A percentile compares a stretch with the other conserved stretches of the same genome.
phyloP scores from a whole-genome alignment of 2,329 filamentous ascomycete species.

The Pseudogymnoascus verrucosus region DNA sequence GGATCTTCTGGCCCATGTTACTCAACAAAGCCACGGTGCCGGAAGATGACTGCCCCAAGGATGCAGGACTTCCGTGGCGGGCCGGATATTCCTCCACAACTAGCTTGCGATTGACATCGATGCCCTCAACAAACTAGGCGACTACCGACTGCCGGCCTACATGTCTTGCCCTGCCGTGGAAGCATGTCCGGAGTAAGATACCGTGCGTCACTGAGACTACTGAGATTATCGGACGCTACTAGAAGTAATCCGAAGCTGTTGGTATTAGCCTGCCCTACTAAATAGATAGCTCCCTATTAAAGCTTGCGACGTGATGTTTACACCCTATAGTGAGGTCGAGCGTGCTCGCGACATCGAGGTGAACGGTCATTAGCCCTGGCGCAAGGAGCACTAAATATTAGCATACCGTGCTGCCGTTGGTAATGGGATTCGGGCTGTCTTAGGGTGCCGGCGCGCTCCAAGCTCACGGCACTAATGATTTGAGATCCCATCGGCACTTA shows the following conservation, averaged over 20 bases:
- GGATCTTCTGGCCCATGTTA: not conserved
- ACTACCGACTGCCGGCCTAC: not conserved
- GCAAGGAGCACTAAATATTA: not conserved
- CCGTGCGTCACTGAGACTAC: not conserved
- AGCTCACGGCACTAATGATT: not conserved
- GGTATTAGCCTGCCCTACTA: not conserved
- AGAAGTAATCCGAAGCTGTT: not conserved
- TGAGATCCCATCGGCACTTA: not conserved
- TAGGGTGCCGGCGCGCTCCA: not conserved
- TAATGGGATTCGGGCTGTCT: not conserved
- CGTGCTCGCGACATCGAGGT: not conserved
- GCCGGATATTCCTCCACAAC: not conserved
- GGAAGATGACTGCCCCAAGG: constrained; percentile 5
- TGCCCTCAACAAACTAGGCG: not conserved
- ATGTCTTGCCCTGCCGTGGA: not conserved
- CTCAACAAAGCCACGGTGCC: not conserved
- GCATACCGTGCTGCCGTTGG: not conserved
- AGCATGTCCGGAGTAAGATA: not conserved
- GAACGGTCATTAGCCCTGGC: not conserved
- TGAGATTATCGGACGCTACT: not conserved
- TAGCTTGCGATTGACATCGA: constrained; percentile 1
- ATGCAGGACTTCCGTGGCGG: not conserved
- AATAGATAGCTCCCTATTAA: not conserved
- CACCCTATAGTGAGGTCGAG: not conserved
- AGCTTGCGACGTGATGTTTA: not conserved